phyloP scores from a whole-genome alignment of 1,139 yeast species.

The Yamadazyma atmosphaerica region DNA sequence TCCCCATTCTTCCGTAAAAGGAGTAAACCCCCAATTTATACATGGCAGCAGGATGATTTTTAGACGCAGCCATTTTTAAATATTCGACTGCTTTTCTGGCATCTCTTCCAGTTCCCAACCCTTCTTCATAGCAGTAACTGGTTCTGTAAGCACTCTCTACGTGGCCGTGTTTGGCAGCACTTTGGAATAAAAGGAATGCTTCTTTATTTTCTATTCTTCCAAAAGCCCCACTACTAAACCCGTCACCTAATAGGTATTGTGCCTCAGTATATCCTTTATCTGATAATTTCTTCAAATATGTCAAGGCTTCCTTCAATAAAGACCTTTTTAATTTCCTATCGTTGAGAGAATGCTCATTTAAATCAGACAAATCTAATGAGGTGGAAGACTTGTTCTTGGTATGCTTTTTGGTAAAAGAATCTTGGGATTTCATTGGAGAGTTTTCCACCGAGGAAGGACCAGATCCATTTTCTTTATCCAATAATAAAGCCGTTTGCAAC shows the following conservation, averaged over 20 bases:
- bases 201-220: conserved; percentile 82
- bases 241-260: conserved; percentile 87
- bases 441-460: conserved; percentile 21
- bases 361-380: conserved; percentile 23
- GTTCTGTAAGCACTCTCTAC: conserved; percentile 90
- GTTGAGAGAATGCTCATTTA: conserved; percentile 21
- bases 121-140: conserved; percentile 89
- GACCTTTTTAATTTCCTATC: conserved; percentile 42
- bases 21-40: conserved; percentile 85
- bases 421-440: conserved; percentile 25
- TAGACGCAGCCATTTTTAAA: conserved; percentile 83
- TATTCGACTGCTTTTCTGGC: conserved; percentile 84
- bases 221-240: conserved; percentile 80
- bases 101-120: conserved; percentile 89
- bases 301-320: conserved; percentile 73
- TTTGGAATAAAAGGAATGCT: conserved; percentile 73
- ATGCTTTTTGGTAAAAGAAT: conserved; percentile 9
- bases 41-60: conserved; percentile 95
- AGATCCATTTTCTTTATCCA: conserved; percentile 32
- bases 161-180: conserved; percentile 93
- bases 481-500: conserved; percentile 77
- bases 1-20: conserved; percentile 82
- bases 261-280: conserved; percentile 88
- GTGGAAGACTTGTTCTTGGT: conserved; percentile 19
- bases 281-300: conserved; percentile 67